Percentiles rank a stretch among this genome's conserved stretches.
phyloP scores from a whole-genome alignment of 257 asterid genomes.

The Solanum virginianum region DNA sequence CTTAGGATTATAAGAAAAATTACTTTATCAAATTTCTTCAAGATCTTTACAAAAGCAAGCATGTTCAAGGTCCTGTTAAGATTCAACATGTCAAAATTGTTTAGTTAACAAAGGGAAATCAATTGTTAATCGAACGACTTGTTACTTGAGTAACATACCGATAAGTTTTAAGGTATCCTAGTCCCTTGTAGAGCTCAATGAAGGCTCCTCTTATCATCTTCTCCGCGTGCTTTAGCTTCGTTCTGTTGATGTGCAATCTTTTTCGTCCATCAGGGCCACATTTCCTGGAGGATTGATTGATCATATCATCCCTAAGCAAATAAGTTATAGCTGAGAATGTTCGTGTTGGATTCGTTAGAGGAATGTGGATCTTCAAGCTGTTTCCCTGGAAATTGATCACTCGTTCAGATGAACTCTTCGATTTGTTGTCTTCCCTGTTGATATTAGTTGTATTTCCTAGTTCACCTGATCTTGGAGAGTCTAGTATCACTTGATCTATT shows the following conservation, averaged over 20 bases:
- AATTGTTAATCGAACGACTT: background rate
- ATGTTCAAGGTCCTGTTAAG: conserved; percentile 70
- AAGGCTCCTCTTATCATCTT: conserved; percentile 86
- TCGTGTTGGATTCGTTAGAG: conserved; percentile 65
- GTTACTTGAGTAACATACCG: conserved; percentile 26
- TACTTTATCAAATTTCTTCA: conserved; percentile 91
- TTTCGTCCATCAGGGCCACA: conserved; percentile 33
- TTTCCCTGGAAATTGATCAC: conserved; percentile 44
- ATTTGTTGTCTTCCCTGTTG: conserved; percentile 27
- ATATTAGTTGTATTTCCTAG: conserved; percentile 28
- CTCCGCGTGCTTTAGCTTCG: conserved; percentile 72
- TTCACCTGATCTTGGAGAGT: conserved; percentile 29
- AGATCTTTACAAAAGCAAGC: conserved; percentile 84
- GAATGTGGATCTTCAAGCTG: conserved; percentile 60
- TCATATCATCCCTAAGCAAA: conserved; percentile 73
- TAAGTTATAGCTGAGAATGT: conserved; percentile 70
- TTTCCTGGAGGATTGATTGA: conserved; percentile 62
- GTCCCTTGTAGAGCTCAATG: conserved; percentile 79
- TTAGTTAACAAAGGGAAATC: background rate
- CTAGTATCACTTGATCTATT: conserved; percentile 15
- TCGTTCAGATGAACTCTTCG: conserved; percentile 31
- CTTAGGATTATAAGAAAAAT: background rate
- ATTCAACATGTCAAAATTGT: background rate
- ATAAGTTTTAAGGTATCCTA: conserved; percentile 73
- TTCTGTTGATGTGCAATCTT: conserved; percentile 48